Evolutionary conservation across 2,329 filamentous ascomycete genomes (phyloP).

Genomic region (Penicillium sp.): DNA sequence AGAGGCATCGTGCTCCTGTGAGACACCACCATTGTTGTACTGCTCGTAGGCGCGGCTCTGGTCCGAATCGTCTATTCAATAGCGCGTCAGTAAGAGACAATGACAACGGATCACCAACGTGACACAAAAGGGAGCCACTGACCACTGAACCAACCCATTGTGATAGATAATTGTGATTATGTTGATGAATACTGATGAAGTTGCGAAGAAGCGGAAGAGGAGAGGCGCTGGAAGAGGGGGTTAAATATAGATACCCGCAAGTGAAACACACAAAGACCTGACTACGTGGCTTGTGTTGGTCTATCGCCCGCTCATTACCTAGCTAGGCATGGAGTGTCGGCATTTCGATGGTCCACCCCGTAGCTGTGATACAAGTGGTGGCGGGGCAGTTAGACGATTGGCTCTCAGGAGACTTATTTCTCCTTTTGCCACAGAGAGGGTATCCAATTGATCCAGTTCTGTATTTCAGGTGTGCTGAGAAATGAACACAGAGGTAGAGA

Average conservation of each 20-base stretch:
- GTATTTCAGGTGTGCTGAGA: not conserved
- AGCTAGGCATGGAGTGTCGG: conserved; percentile 1
- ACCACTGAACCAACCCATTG: conserved; percentile 24
- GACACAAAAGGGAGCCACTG: not conserved
- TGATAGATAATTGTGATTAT: conserved; percentile 2
- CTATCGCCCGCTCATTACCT: not conserved
- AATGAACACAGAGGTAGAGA: not conserved
- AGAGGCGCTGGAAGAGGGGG: not conserved
- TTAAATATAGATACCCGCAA: not conserved
- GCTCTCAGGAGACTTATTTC: not conserved
- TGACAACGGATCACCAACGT: not conserved
- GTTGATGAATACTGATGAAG: not conserved
- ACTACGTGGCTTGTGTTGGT: conserved; percentile 4
- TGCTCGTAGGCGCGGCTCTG: conserved; percentile 48
- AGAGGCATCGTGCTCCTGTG: conserved; percentile 54
- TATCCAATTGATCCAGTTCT: not conserved
- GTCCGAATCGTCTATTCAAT: conserved; percentile 41
- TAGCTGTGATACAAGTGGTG: not conserved
- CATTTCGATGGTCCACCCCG: conserved; percentile 1
- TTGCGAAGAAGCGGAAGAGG: not conserved
- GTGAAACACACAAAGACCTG: not conserved
- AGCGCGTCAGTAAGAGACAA: not conserved
- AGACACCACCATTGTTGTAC: conserved; percentile 1
- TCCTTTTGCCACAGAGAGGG: not conserved
- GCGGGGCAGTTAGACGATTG: not conserved